Base-by-base conservation (phyloP, 73 alveolate genomes). In the Paramecium pentaurelia region DNA sequence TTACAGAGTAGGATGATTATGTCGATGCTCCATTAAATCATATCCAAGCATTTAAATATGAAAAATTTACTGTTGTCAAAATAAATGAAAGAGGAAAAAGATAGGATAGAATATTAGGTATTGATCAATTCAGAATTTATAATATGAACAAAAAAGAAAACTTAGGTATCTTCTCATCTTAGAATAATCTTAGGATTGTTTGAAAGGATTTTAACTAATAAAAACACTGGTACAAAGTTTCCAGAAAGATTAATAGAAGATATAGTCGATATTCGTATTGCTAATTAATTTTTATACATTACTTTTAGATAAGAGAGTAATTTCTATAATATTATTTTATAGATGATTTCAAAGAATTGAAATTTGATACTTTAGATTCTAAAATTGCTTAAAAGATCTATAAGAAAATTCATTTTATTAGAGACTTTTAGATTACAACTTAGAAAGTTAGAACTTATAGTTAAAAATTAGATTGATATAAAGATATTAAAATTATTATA, bases 11-110 rank as follows among this genome's bases (percentile, higher is more conserved):
- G n/a, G 91, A 80, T 2, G 47, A 80, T 20, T 10, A 27, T 27
- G 77, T 10, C 0, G 91, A 80, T 12, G 91, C 91, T 27, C 91
- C 91, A 3, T 36, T 80, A 14, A 80, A 80, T 47, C 77, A 80
- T 22, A 80, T 80, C 12, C 38, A 80, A 47, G 91, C 91, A 45
- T 80, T 80, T 80, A 80, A 80, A 47, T 47, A 80, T 47, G 91
- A 80, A 22, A 80, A 80, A 27, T 80, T 80, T 80, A 80, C 77
- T 8, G 91, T 80, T 4, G 58, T 80, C 2, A 80, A 80, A 80
- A 80, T 80, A 6, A 80, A 80, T 80, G 91, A 80, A 36, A 80
- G 91, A 80, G 91, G 91, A 28, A 80, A 80, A 47, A 80, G 58
- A 27, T 80, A 80, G 14, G 91, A 80, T 40, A 40, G 91, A 45